These are phyloP conservation scores for Paraphaeosphaeria sporulosa DNA, from an alignment of 2,329 filamentous ascomycete species.

Conservation along the genomic window DNA sequence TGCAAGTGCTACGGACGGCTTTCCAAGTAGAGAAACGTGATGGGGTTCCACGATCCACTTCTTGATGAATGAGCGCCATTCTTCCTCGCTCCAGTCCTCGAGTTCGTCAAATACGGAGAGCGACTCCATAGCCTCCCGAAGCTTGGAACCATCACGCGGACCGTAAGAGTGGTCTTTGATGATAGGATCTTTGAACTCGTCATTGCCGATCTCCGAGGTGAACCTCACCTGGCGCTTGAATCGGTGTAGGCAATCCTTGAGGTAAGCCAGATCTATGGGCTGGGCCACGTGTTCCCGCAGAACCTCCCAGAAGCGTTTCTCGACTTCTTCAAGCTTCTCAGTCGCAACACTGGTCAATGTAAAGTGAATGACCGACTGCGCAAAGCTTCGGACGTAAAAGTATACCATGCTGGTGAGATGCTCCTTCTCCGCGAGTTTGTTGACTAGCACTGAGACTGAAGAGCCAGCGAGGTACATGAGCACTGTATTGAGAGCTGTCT, in stretches of 20 bases:
- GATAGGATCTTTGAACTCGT: conserved; percentile 83
- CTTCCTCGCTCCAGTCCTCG: conserved; percentile 78
- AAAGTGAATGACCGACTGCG: conserved; percentile 84
- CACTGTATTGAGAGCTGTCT: conserved; percentile 79
- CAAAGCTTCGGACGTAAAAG: conserved; percentile 79
- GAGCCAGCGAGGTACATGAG: conserved; percentile 91
- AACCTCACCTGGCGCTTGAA: conserved; percentile 84
- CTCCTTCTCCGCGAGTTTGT: conserved; percentile 90
- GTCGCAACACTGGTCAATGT: conserved; percentile 87
- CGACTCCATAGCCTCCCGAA: conserved; percentile 50
- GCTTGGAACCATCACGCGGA: conserved; percentile 73
- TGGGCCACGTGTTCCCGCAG: conserved; percentile 81
- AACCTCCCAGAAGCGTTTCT: conserved; percentile 84
- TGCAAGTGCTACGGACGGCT: conserved; percentile 81
- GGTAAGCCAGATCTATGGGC: conserved; percentile 86
- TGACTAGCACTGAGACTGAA: conserved; percentile 90
- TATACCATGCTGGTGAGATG: conserved; percentile 87
- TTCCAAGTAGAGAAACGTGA: conserved; percentile 87
- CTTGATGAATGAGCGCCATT: conserved; percentile 84
- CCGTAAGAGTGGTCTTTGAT: conserved; percentile 95
- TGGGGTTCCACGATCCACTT: conserved; percentile 86
- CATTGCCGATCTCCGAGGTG: conserved; percentile 79
- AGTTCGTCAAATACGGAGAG: conserved; percentile 69
- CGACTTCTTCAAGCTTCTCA: conserved; percentile 81
- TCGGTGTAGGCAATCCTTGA: conserved; percentile 84